These are phyloP conservation scores for Earliella scabrosa DNA, from an alignment of 1,284 basidiomycete species.

Conservation along the genomic window DNA sequence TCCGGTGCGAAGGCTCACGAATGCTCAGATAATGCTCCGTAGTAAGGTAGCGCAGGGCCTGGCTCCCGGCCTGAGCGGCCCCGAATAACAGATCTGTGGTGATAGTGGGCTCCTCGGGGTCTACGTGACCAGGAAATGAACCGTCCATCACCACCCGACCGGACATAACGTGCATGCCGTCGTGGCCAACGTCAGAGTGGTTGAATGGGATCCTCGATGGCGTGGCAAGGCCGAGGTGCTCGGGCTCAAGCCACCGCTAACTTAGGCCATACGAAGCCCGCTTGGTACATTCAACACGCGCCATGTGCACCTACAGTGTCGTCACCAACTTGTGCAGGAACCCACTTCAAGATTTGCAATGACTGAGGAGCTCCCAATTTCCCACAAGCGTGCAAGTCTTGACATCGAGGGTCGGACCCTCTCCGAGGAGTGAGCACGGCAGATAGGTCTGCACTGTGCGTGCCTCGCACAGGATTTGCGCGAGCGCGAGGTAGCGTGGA, in stretches of 20 bases:
- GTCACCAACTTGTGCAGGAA: background rate
- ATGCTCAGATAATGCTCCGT: background rate
- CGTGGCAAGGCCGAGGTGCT: background rate
- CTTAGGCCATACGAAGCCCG: no score
- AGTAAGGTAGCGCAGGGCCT: background rate
- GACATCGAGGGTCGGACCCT: no score
- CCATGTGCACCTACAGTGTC: background rate
- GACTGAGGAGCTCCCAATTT: background rate
- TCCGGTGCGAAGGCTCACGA: background rate
- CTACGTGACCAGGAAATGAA: background rate
- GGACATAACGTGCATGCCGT: background rate
- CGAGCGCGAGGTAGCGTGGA: constrained; percentile 5
- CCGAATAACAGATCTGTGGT: background rate
- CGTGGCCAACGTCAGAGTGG: background rate
- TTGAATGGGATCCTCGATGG: background rate
- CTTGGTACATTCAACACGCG: background rate
- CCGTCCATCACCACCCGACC: background rate
- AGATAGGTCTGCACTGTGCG: no score
- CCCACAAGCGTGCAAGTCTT: no score
- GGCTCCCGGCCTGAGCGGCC: no score
- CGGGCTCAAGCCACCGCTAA: background rate
- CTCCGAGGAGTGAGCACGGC: no score
- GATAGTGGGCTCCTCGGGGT: background rate
- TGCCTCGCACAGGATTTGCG: no score
- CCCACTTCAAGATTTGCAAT: background rate